Base-by-base conservation (phyloP, 139 green algal species). In the Chlorella sp. region DNA sequence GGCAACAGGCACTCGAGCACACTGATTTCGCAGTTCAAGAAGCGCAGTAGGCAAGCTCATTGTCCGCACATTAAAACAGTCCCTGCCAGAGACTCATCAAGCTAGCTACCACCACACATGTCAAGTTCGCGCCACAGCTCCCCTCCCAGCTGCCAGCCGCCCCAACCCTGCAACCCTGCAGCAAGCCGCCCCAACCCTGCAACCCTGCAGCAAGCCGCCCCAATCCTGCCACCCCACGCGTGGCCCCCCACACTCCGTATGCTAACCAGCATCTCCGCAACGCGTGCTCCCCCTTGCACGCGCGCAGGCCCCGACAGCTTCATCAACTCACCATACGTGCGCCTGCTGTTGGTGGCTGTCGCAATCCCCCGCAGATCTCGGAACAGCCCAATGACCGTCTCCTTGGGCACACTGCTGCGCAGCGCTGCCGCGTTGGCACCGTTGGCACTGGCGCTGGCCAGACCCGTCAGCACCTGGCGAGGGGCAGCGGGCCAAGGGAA, bases 321-420 rank as follows among this genome's bases (percentile, higher is more conserved):
- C n/a, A n/a, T n/a, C n/a, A n/a, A 21, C 81, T 37, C 73, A 86
- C 95, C 92, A 81, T 97, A 98, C 1, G 94, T 97, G 1, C 92
- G 89, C 16, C 97, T 91, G 57, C 93, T 98, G 93, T 95, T 96
- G 79, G 98, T 98, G 86, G 98, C 97, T 68, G 95, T 90, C 26
- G 96, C 95, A 84, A 99, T 97, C 68, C 98, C 98, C 0, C 98
- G 93, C 89, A 99, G 92, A 93, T 99, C 98, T 2, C 98, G 89
- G 82, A 99, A 97, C 53, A 99, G 93, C 19, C 98, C 98, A 0
- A 97, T 93, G 19, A 98, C 94, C 36, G 92, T 95, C 37, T 92
- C 86, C 88, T 94, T 85, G 0, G 96, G 96, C 37, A 96, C 95
- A 5, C 88, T 76, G 68, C 88, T 88, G 21, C 94, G 92, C 37